Evolutionary conservation across 345 rosid genomes (phyloP), one percentile per base, ranked within the genome.

Genomic region (Garcia nutans): DNA sequence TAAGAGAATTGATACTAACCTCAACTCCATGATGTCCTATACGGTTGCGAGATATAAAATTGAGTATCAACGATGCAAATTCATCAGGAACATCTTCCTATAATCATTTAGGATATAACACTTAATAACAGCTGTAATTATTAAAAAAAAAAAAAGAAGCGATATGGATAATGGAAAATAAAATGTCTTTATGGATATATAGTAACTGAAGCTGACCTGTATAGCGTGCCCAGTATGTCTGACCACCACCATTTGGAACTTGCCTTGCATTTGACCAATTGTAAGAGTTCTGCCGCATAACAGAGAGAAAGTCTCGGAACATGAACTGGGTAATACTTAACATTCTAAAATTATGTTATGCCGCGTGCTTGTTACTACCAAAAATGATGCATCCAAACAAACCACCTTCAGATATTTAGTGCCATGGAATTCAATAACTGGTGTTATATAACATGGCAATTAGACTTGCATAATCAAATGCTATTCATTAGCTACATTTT

Each of bases 251-350:
- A 95, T 91, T 83, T 95, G 99, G 82, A 95, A 95, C 82, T 95
- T 93, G 76, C 99, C 99, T 93, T 93, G 97, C 99, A 95, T 95
- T 85, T 95, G 98, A 65, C 97, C 98, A 72, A 95, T 95, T 76
- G 99, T 93, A 66, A 93, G 98, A 47, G 91, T 68, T 83, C 99
- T 95, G 85, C 77, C 31, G 70, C 76, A 72, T 64, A 74, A 71
- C 17, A 68, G 54, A 72, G 58, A 62, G 16, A 63, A 68, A 50
- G n/a, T 57, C 73, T 69, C 67, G 49, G 44, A 60, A 22, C 7
- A 20, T 24, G 1, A 13, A 65, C 69, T 65, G 23, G 22, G 16
- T n/a, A 16, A 4, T 16, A 41, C 23, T 20, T 6, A 13, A 1
- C 6, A 24, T 22, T 49, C 71, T 37, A 61, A 6, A 26, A 61